These are phyloP conservation scores for Cardamine occulta DNA, from an alignment of 345 rosid species.

Conservation along the genomic window DNA sequence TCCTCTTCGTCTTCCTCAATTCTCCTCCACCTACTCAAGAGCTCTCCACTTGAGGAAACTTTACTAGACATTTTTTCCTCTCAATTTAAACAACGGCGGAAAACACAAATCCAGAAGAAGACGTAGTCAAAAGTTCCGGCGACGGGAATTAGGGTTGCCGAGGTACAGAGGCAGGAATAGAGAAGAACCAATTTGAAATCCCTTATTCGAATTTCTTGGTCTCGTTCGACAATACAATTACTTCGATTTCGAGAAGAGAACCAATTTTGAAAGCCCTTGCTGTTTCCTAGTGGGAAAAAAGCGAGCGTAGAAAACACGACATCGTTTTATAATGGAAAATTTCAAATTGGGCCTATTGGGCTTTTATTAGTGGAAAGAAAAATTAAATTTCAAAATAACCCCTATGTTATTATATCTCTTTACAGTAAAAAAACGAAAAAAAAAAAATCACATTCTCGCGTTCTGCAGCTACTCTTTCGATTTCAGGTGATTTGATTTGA, in stretches of 20 bases:
- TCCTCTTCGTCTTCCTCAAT: constrained; percentile 82
- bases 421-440: neutral
- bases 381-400: no score
- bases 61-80: constrained; percentile 48
- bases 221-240: neutral
- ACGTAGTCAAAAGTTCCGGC: constrained; percentile 21
- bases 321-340: neutral
- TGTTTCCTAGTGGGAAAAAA: constrained; percentile 22
- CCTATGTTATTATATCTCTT: neutral
- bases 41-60: constrained; percentile 50
- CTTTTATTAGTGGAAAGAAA: neutral
- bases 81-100: constrained; percentile 5
- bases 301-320: constrained; percentile 31
- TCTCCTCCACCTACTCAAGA: constrained; percentile 72
- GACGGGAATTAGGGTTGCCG: constrained; percentile 32
- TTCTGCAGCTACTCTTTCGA: constrained; percentile 30
- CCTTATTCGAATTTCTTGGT: neutral
- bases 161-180: neutral
- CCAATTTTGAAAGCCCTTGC: constrained; percentile 32
- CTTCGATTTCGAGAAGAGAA: constrained; percentile 20
- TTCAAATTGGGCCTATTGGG: constrained; percentile 31
- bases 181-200: constrained; percentile 26
- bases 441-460: constrained; percentile 11
- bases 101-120: neutral
- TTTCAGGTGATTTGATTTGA: constrained; percentile 44